phyloP scores from a whole-genome alignment of 192 early-diverging fungal species.

The Irineochytrium annulatum region DNA sequence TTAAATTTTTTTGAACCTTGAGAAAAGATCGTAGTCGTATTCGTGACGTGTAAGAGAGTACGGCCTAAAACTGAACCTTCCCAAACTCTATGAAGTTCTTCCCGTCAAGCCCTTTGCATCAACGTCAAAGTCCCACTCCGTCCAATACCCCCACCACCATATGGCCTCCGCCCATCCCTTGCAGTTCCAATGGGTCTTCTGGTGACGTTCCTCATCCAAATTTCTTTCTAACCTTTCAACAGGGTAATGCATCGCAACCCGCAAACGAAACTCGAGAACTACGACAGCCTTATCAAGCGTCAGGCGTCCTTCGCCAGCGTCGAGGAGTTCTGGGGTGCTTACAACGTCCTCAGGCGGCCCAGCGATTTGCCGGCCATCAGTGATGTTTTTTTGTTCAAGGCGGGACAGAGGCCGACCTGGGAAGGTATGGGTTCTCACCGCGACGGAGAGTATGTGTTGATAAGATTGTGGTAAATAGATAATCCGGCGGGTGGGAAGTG shows the following conservation, averaged over 20 bases:
- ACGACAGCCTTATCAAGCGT: constrained; percentile 82
- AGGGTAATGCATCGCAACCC: constrained; percentile 88
- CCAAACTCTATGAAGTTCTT: no score
- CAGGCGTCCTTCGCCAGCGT: constrained; percentile 79
- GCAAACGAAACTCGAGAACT: constrained; percentile 79
- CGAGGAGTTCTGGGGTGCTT: constrained; percentile 93
- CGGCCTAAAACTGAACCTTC: no score
- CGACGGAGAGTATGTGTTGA: not conserved
- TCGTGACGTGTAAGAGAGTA: no score
- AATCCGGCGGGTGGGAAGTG: constrained; percentile 92
- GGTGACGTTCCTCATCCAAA: constrained; percentile 31
- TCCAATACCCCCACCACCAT: no score
- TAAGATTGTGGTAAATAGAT: constrained; percentile 45
- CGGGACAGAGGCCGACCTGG: constrained; percentile 91
- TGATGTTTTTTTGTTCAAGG: constrained; percentile 92
- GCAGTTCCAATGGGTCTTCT: constrained; percentile 83
- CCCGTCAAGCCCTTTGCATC: no score
- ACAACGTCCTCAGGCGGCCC: constrained; percentile 75
- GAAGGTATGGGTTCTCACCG: constrained; percentile 49
- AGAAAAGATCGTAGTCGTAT: no score
- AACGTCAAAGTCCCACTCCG: no score
- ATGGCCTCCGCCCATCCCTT: constrained; percentile 52
- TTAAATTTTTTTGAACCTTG: no score
- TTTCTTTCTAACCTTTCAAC: not conserved
- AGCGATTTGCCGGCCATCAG: constrained; percentile 78